Evolutionary conservation across 2,329 filamentous ascomycete species (phyloP).

Genomic region (Epichloe scottii): DNA sequence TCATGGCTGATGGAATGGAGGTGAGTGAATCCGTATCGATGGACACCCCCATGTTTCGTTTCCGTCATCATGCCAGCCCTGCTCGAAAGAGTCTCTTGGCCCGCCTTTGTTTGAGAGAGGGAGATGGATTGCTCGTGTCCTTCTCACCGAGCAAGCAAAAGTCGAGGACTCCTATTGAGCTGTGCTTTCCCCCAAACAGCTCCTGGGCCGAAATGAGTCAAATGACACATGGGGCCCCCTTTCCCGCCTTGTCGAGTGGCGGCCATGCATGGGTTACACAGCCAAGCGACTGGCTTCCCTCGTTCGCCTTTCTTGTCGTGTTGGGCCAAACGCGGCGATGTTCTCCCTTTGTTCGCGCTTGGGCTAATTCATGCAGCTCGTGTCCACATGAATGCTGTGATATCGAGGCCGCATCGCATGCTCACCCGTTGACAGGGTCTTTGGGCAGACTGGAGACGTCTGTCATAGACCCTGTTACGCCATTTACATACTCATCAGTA

Average conservation of each 20-base stretch:
- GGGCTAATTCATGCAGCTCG: not conserved
- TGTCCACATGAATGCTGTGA: not conserved
- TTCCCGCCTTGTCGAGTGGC: constrained; percentile 5
- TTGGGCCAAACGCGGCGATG: not conserved
- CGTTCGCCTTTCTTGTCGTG: not conserved
- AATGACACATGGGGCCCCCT: not conserved
- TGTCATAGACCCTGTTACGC: not conserved
- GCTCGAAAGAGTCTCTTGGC: not conserved
- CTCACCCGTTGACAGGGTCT: not conserved
- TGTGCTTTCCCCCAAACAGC: not conserved
- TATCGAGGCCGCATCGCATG: not conserved
- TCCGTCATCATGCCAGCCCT: not conserved
- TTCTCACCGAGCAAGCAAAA: not conserved
- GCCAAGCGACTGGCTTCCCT: not conserved
- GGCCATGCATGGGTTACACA: constrained; percentile 5
- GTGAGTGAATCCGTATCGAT: constrained; percentile 3
- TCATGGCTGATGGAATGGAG: constrained; percentile 5
- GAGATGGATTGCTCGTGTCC: not conserved
- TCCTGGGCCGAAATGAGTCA: not conserved
- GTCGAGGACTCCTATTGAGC: not conserved
- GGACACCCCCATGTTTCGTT: not conserved
- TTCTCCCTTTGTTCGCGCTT: not conserved
- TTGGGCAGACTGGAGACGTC: not conserved
- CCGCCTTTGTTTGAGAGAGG: not conserved
- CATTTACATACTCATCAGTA: not conserved